Conservation (phyloP, 257 asterid species). For the Rhazya stricta region DNA sequence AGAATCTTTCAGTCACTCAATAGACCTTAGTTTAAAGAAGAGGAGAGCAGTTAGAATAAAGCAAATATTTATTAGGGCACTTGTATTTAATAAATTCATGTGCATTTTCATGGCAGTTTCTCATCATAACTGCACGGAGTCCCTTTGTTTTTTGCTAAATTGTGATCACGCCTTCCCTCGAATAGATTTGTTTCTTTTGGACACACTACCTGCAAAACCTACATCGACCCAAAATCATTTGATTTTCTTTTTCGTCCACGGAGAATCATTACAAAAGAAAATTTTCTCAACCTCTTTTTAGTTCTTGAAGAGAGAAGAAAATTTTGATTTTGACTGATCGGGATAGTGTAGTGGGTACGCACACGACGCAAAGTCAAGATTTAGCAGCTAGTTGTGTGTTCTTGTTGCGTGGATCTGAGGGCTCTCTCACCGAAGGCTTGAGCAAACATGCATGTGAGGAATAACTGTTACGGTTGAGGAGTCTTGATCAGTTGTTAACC, state of each 20-base stretch:
- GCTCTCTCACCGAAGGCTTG: constrained; percentile 17
- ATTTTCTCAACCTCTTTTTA: not conserved
- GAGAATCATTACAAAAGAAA: not conserved
- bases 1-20: constrained; percentile 3
- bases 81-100: constrained; percentile 3
- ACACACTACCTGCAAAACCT: not conserved
- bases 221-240: not conserved
- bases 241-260: not conserved
- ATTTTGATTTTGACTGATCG: constrained; percentile 12
- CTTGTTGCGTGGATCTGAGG: constrained; percentile 52
- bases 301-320: not conserved
- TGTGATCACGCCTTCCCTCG: constrained; percentile 11
- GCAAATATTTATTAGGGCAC: not conserved
- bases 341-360: constrained; percentile 4
- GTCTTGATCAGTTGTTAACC: constrained; percentile 29
- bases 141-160: not conserved
- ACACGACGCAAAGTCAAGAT: constrained; percentile 16
- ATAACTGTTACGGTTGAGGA: constrained; percentile 27
- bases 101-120: constrained; percentile 20
- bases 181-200: constrained; percentile 20
- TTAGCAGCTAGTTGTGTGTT: constrained; percentile 17
- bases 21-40: not conserved
- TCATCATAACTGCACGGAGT: constrained; percentile 15
- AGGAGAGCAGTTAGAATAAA: not conserved
- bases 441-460: constrained; percentile 46